Conservation (phyloP, 1,284 basidiomycete genomes). For the Microbotryomycetes sp. region DNA sequence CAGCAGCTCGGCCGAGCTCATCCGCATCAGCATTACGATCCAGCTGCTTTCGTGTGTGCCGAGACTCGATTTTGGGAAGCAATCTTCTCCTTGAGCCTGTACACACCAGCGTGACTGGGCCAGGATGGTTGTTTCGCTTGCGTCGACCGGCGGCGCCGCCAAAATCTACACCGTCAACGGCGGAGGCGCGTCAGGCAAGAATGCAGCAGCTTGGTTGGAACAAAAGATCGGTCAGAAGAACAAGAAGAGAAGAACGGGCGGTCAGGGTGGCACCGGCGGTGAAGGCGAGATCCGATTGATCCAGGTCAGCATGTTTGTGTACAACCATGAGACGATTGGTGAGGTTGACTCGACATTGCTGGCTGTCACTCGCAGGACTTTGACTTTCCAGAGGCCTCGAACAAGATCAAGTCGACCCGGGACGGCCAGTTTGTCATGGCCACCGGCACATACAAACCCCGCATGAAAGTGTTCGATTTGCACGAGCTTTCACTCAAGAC, state of each 20-base stretch:
- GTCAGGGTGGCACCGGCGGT: constrained; percentile 31
- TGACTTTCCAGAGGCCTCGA: constrained; percentile 93
- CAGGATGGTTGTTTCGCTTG: constrained; percentile 36
- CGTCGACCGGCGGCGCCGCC: constrained; percentile 30
- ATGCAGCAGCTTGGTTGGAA: constrained; percentile 36
- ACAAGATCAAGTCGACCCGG: constrained; percentile 77
- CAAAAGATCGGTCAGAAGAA: constrained; percentile 24
- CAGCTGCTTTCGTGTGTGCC: too few species aligned
- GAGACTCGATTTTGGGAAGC: too few species aligned
- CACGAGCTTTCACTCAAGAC: constrained; percentile 91
- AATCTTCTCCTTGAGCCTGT: too few species aligned
- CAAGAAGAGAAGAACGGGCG: constrained; percentile 29
- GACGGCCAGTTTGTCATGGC: constrained; percentile 90
- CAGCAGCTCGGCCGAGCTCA: too few species aligned
- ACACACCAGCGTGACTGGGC: too few species aligned
- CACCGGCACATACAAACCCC: constrained; percentile 97
- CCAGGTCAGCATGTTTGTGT: constrained; percentile 24
- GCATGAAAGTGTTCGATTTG: constrained; percentile 92
- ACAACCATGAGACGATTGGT: not conserved
- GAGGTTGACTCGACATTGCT: not conserved
- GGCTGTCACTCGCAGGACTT: constrained; percentile 56
- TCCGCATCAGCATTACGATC: too few species aligned
- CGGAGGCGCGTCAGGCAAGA: constrained; percentile 24
- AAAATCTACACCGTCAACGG: constrained; percentile 37
- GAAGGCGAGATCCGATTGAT: constrained; percentile 35